Conservation (phyloP, 1,284 basidiomycete genomes). For the Pholiota adiposa region DNA sequence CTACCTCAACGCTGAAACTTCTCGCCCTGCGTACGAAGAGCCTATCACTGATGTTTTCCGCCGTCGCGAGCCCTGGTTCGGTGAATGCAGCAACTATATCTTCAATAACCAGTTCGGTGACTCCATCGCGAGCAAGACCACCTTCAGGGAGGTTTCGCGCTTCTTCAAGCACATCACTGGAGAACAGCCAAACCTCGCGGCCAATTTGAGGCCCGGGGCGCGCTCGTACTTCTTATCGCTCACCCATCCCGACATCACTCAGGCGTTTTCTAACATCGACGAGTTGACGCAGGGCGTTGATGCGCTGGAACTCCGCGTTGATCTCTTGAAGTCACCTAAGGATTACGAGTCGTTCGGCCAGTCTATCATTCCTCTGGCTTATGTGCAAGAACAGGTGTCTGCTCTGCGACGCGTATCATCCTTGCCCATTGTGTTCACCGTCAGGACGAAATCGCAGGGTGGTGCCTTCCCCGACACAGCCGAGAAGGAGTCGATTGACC, state of each 20-base stretch:
- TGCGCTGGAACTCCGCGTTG: conserved; percentile 92
- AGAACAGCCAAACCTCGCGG: conserved; percentile 65
- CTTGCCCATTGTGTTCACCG: conserved; percentile 92
- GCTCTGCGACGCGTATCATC: conserved; percentile 78
- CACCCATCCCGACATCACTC: conserved; percentile 87
- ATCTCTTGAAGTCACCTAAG: conserved; percentile 73
- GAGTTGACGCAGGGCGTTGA: conserved; percentile 86
- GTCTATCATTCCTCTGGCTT: conserved; percentile 70
- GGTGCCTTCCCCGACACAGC: conserved; percentile 89
- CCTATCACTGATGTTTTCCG: conserved; percentile 82
- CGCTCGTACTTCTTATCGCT: conserved; percentile 92
- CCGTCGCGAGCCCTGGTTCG: conserved; percentile 87
- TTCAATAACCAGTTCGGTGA: conserved; percentile 79
- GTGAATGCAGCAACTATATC: conserved; percentile 84
- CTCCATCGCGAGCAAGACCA: conserved; percentile 27
- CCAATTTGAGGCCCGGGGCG: conserved; percentile 58
- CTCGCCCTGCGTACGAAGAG: conserved; percentile 88
- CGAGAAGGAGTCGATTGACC: conserved; percentile 75
- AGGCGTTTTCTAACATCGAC: conserved; percentile 72
- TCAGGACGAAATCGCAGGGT: conserved; percentile 88
- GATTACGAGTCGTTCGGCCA: conserved; percentile 50
- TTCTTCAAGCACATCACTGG: conserved; percentile 94
- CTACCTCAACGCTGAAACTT: conserved; percentile 80
- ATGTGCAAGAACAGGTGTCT: conserved; percentile 85
- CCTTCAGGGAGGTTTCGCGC: conserved; percentile 56